phyloP scores from a whole-genome alignment of 148 eudicot genomes.

The Polygonum aviculare region DNA sequence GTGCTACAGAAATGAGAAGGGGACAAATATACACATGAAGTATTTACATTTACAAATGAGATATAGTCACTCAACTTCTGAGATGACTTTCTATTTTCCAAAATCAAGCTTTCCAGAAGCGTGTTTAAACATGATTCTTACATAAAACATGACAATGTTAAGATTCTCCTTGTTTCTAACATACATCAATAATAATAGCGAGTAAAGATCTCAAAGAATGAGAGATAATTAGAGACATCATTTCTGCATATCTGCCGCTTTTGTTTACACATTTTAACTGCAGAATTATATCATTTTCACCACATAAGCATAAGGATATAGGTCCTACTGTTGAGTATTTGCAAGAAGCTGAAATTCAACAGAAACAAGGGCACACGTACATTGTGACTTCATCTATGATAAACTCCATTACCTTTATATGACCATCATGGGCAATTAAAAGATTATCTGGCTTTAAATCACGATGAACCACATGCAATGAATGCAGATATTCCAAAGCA shows the following conservation, averaged over 20 bases:
- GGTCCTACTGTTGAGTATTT: background rate
- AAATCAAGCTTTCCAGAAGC: background rate
- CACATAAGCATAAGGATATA: background rate
- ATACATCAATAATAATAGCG: background rate
- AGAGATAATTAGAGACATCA: background rate
- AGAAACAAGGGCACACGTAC: slow-evolving; percentile 9
- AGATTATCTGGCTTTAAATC: slow-evolving; percentile 97
- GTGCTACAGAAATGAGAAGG: too few relatives aligned
- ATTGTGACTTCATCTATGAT: background rate
- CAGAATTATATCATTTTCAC: background rate
- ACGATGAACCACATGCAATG: slow-evolving; percentile 94
- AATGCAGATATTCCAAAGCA: slow-evolving; percentile 96
- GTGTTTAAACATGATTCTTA: background rate
- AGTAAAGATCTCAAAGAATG: background rate
- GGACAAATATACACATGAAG: too few relatives aligned
- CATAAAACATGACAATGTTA: background rate
- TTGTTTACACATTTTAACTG: background rate
- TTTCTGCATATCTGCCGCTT: background rate
- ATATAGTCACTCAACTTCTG: background rate
- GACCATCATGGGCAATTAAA: slow-evolving; percentile 99
- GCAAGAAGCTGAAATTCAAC: background rate
- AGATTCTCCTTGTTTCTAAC: background rate
- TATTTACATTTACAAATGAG: background rate
- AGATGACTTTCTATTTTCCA: background rate
- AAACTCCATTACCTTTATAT: slow-evolving; percentile 58